Conservation (phyloP, 139 green algal species). For the Pseudopediastrum boryanum region DNA sequence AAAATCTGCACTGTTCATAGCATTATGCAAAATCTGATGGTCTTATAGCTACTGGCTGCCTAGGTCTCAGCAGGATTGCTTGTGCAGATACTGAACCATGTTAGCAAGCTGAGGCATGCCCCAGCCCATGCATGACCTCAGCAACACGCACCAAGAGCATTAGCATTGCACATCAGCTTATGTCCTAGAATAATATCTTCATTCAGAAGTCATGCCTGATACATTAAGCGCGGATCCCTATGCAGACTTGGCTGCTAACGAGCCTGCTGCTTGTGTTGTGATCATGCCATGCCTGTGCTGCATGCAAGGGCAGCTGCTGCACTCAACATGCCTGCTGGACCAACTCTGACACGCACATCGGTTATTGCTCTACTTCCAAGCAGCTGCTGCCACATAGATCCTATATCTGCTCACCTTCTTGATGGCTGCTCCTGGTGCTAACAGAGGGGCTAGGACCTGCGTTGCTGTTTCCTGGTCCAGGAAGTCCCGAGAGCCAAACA, state of each 20-base stretch:
- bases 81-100: too few species aligned
- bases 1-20: too few species aligned
- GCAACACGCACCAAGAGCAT: too few species aligned
- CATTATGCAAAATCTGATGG: too few species aligned
- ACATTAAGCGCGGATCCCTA: too few species aligned
- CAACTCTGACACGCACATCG: neutral
- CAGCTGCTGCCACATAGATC: neutral
- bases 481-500: slow-evolving; percentile 87
- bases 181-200: too few species aligned
- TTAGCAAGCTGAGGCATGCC: neutral
- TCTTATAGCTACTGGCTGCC: too few species aligned
- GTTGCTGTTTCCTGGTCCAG: slow-evolving; percentile 74
- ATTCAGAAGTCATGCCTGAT: too few species aligned
- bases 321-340: neutral
- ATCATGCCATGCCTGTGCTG: neutral
- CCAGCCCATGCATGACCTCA: neutral
- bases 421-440: slow-evolving; percentile 61
- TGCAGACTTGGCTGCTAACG: too few species aligned
- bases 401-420: slow-evolving; percentile 56
- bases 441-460: slow-evolving; percentile 71
- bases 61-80: too few species aligned
- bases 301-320: neutral
- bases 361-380: neutral
- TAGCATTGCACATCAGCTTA: too few species aligned
- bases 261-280: neutral